Evolutionary conservation across 169 alveolate genomes (phyloP).

Genomic region (Fabrea salina): DNA sequence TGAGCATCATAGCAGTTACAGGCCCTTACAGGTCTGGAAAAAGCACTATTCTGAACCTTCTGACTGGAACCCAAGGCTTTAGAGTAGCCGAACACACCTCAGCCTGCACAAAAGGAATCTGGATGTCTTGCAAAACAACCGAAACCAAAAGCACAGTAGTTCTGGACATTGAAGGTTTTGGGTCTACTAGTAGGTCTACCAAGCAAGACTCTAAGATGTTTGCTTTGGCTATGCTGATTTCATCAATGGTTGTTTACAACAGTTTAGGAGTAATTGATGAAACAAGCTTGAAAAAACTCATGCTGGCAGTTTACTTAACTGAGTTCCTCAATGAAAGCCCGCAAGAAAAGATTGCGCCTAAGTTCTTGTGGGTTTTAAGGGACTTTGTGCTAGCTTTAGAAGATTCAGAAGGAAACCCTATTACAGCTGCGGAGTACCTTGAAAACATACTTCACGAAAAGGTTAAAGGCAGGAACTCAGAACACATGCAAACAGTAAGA

Average conservation of each 20-base stretch:
- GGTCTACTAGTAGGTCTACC: conserved; percentile 67
- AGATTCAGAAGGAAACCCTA: conserved; percentile 62
- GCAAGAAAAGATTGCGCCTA: conserved; percentile 61
- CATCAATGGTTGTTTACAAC: conserved; percentile 68
- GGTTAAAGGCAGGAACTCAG: conserved; percentile 51
- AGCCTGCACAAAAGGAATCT: conserved; percentile 71
- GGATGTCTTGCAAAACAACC: conserved; percentile 34
- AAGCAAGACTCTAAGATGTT: conserved; percentile 73
- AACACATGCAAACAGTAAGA: conserved; percentile 57
- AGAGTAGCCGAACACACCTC: conserved; percentile 68
- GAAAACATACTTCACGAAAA: conserved; percentile 56
- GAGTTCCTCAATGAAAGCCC: conserved; percentile 52
- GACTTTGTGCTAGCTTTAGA: conserved; percentile 73
- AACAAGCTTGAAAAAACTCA: conserved; percentile 63
- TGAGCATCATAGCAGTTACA: conserved; percentile 44
- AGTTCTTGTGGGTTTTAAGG: conserved; percentile 79
- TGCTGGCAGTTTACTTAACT: conserved; percentile 65
- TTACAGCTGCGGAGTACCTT: conserved; percentile 58
- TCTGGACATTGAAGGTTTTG: conserved; percentile 78
- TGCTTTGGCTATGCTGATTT: conserved; percentile 58
- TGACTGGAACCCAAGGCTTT: conserved; percentile 46
- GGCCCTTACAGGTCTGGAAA: conserved; percentile 62
- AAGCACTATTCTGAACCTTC: conserved; percentile 38
- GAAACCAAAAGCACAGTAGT: conserved; percentile 49
- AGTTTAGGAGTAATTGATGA: conserved; percentile 81